These are phyloP conservation scores for Tuber indicum DNA, from an alignment of 495 filamentous ascomycete genomes.

Conservation along the genomic window DNA sequence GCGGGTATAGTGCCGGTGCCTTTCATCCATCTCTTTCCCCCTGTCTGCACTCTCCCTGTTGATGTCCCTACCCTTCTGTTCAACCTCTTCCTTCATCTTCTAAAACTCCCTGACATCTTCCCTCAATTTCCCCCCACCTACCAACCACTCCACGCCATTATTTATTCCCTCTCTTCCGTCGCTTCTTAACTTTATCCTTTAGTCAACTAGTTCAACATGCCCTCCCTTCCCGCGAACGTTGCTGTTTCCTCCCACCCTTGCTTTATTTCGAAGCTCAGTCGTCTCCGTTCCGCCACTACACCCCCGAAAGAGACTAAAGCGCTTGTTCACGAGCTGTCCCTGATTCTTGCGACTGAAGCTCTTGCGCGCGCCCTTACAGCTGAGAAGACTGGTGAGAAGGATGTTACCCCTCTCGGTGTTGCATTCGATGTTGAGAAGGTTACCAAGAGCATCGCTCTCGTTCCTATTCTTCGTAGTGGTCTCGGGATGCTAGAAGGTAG, in stretches of 20 bases:
- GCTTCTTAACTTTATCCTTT: neutral
- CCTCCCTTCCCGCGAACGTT: slow-evolving; percentile 60
- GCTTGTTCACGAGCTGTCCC: slow-evolving; percentile 75
- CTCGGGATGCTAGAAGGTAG: slow-evolving; percentile 79
- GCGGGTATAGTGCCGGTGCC: neutral
- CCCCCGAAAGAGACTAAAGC: slow-evolving; percentile 68
- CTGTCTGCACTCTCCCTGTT: neutral
- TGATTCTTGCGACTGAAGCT: slow-evolving; percentile 78
- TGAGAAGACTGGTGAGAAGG: slow-evolving; percentile 47
- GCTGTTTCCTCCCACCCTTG: slow-evolving; percentile 83
- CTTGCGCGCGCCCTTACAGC: slow-evolving; percentile 57
- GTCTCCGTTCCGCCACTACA: slow-evolving; percentile 67
- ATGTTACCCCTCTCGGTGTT: slow-evolving; percentile 65
- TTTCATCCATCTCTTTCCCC: neutral
- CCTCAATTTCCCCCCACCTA: neutral
- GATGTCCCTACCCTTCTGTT: neutral
- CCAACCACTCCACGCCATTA: neutral
- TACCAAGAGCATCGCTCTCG: slow-evolving; percentile 60
- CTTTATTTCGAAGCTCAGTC: slow-evolving; percentile 78
- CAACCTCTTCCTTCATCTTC: neutral
- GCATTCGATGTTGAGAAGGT: slow-evolving; percentile 57
- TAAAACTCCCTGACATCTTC: neutral
- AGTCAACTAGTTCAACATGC: slow-evolving; percentile 5
- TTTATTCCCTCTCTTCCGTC: neutral
- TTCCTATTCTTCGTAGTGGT: slow-evolving; percentile 86